These are phyloP conservation scores for Poterioochromonas sp. DNA, from an alignment of 352 stramenopile species.

Conservation along the genomic window DNA sequence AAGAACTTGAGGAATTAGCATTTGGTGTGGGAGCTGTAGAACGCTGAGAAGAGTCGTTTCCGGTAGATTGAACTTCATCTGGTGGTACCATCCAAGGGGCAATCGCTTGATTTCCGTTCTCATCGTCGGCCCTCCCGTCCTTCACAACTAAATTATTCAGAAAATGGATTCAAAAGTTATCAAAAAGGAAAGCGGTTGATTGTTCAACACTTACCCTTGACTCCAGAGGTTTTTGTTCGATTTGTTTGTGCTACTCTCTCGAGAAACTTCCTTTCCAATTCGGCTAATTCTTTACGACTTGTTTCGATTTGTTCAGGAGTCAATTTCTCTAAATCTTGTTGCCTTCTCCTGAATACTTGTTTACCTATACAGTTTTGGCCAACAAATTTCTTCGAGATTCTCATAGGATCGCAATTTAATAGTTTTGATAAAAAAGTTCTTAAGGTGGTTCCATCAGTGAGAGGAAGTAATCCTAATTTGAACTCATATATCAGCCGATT, in stretches of 20 bases:
- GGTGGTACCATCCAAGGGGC: slow-evolving; percentile 36
- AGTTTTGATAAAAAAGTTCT: slow-evolving; percentile 93
- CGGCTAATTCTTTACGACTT: slow-evolving; percentile 56
- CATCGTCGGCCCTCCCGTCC: slow-evolving; percentile 33
- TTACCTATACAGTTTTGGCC: slow-evolving; percentile 96
- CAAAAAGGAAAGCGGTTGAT: background rate
- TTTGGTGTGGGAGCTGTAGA: too few relatives aligned
- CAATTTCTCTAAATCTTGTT: slow-evolving; percentile 60
- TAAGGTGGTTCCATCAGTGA: slow-evolving; percentile 91
- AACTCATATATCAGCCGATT: slow-evolving; percentile 93
- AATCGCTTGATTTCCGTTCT: slow-evolving; percentile 35
- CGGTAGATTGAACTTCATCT: too few relatives aligned
- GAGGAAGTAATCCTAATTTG: slow-evolving; percentile 87
- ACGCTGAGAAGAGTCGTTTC: too few relatives aligned
- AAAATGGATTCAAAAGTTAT: slow-evolving; percentile 11
- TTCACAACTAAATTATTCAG: slow-evolving; percentile 24
- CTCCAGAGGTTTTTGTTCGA: slow-evolving; percentile 68
- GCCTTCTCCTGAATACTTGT: slow-evolving; percentile 57
- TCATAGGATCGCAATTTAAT: slow-evolving; percentile 96
- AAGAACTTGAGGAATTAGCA: too few relatives aligned
- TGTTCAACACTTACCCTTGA: slow-evolving; percentile 55
- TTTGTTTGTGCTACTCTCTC: slow-evolving; percentile 86
- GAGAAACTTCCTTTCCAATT: slow-evolving; percentile 89
- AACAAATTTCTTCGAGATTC: slow-evolving; percentile 98
- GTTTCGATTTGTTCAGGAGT: slow-evolving; percentile 61